phyloP scores from a whole-genome alignment of 73 alveolate genomes.

The Paramecium biaurelia region DNA sequence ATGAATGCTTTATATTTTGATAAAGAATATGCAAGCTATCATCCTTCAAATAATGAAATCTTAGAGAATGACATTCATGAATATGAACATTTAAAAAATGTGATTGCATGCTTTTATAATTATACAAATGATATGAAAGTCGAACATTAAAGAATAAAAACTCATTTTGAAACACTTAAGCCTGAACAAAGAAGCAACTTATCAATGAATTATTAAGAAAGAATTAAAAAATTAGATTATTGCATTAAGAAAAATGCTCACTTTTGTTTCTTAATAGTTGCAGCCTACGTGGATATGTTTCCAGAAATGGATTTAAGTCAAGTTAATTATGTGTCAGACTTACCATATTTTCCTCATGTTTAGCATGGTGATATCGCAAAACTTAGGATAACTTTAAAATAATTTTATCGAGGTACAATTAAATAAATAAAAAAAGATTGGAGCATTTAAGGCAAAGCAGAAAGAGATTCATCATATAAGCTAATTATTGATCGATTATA shows the following conservation, averaged over 20 bases:
- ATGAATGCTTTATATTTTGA: constrained; percentile 40
- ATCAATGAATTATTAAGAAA: constrained; percentile 23
- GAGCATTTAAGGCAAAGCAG: constrained; percentile 85
- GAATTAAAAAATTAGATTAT: constrained; percentile 28
- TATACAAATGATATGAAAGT: constrained; percentile 20
- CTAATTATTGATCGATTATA: constrained; percentile 73
- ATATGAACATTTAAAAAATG: neutral
- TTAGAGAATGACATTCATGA: neutral
- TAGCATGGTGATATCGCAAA: constrained; percentile 63
- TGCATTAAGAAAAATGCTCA: constrained; percentile 43
- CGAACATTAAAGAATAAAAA: neutral
- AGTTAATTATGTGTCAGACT: constrained; percentile 36
- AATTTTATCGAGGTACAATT: constrained; percentile 76
- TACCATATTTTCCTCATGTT: constrained; percentile 35
- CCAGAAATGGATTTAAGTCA: constrained; percentile 38
- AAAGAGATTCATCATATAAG: constrained; percentile 80
- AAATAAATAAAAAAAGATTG: constrained; percentile 74
- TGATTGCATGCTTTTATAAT: constrained; percentile 19
- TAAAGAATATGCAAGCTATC: constrained; percentile 18
- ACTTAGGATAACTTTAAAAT: constrained; percentile 83
- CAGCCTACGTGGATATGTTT: constrained; percentile 36
- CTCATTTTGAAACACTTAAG: neutral
- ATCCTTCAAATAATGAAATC: constrained; percentile 8
- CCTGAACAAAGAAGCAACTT: neutral
- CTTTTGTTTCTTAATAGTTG: constrained; percentile 52